Base-by-base conservation (phyloP, 768 basidiomycete genomes). In the Kwoniella europaea region DNA sequence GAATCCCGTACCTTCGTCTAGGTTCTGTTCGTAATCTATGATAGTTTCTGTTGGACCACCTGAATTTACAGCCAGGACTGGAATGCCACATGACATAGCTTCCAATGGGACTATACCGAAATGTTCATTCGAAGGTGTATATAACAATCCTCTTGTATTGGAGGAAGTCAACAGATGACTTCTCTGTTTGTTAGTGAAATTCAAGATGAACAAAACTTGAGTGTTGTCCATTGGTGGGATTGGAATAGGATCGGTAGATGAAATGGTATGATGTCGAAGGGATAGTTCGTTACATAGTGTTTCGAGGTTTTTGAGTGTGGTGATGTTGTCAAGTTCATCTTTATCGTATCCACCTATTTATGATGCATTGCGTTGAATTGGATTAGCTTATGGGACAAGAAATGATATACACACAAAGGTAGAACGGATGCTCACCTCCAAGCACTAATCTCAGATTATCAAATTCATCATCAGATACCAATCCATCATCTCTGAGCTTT, bases 91-190 rank as follows among this genome's bases (percentile, higher is more conserved):
- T 9, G 89, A 88, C 94, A 98, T 98, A 0, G 89, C 94, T 82
- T 99, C 96, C 3, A 98, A 88, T 2, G 97, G 96, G 0, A 91
- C 95, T 74, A 99, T 98, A 1, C 96, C 97, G 82, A 98, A 97
- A 82, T 99, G 96, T 78, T 99, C 96, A 82, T 96, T 96, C 9
- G 88, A 85, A 0, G 96, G 97, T 0, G 96, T 99, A 82, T 99
- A 99, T 7, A 99, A 87, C 0, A 98, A 86, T 0, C 88, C 92
- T 16, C 88, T 83, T 0, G 93, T 92, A 4, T 87, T 88, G 0
- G 88, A 82, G 4, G 89, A 87, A 13, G 85, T 88, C 46, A 99
- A 89, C 1, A 98, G 88, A 7, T 90, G 90, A 0, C 91, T 89
- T 41, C 95, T 91, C 80, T 98, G 96, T 0, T 86, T 75, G 6